Conservation (phyloP, 2,329 filamentous ascomycete genomes). For the Fusarium foetens region DNA sequence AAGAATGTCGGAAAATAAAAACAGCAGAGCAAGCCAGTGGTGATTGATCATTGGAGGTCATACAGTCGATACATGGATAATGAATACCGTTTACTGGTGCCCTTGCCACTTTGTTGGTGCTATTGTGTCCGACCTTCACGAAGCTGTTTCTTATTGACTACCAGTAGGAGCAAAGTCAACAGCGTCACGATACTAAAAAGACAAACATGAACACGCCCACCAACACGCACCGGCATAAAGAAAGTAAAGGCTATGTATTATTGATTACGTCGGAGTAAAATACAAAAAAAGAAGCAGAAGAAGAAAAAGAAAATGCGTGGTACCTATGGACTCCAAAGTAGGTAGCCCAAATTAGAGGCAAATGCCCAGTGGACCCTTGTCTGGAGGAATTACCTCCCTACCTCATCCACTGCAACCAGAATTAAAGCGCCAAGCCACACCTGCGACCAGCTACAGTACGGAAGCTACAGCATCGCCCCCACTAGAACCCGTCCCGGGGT, state of each 20-base stretch:
- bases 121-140: not conserved
- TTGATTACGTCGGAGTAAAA: not conserved
- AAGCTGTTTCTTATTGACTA: not conserved
- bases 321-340: not conserved
- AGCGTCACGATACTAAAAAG: not conserved
- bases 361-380: conserved; percentile 17
- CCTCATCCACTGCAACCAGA: conserved; percentile 19
- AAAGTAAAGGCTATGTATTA: not conserved
- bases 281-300: not conserved
- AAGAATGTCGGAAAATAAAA: not conserved
- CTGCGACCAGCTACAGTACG: conserved; percentile 18
- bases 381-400: conserved; percentile 18
- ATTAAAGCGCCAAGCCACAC: conserved; percentile 13
- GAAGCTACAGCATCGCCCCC: conserved; percentile 21
- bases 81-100: not conserved
- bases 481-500: conserved; percentile 32
- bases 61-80: not conserved
- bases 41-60: not conserved
- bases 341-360: conserved; percentile 16
- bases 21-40: not conserved
- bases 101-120: not conserved
- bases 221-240: not conserved
- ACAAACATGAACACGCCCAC: not conserved
- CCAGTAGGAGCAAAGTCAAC: not conserved
- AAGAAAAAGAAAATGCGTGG: not conserved